Percentiles rank a stretch among this genome's conserved stretches.
phyloP scores from a whole-genome alignment of 768 basidiomycete species.

The Termitomyces sp. region DNA sequence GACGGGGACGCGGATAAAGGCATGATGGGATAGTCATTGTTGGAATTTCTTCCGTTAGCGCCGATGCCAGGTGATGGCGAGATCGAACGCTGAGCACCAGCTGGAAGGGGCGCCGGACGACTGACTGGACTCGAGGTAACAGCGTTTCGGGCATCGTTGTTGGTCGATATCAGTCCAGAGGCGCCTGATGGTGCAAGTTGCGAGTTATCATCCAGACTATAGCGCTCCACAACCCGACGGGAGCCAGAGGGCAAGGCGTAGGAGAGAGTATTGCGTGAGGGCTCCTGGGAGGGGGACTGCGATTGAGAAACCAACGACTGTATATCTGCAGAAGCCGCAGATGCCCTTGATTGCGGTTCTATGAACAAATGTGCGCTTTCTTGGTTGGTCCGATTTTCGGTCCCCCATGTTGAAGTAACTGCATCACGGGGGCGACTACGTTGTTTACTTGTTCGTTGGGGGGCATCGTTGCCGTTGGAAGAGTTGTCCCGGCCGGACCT shows the following conservation, averaged over 20 bases:
- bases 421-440: slow-evolving; percentile 14
- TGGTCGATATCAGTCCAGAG: slow-evolving; percentile 27
- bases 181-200: slow-evolving; percentile 29
- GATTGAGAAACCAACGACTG: slow-evolving; percentile 25
- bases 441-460: slow-evolving; percentile 14
- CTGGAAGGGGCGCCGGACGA: slow-evolving; percentile 30
- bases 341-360: slow-evolving; percentile 18
- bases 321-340: slow-evolving; percentile 24
- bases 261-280: slow-evolving; percentile 33
- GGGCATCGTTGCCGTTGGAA: slow-evolving; percentile 13
- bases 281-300: slow-evolving; percentile 28
- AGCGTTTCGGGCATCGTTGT: slow-evolving; percentile 21
- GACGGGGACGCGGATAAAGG: slow-evolving; percentile 54
- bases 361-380: slow-evolving; percentile 14
- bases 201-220: slow-evolving; percentile 44
- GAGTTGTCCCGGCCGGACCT: slow-evolving; percentile 21
- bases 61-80: slow-evolving; percentile 32
- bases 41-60: slow-evolving; percentile 25
- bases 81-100: slow-evolving; percentile 43
- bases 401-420: slow-evolving; percentile 14
- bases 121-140: slow-evolving; percentile 15
- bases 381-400: slow-evolving; percentile 20
- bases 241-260: slow-evolving; percentile 41
- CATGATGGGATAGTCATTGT: slow-evolving; percentile 39
- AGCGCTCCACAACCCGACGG: slow-evolving; percentile 46